These are phyloP conservation scores for Waitea zeae DNA, from an alignment of 1,284 basidiomycete genomes.

Conservation along the genomic window DNA sequence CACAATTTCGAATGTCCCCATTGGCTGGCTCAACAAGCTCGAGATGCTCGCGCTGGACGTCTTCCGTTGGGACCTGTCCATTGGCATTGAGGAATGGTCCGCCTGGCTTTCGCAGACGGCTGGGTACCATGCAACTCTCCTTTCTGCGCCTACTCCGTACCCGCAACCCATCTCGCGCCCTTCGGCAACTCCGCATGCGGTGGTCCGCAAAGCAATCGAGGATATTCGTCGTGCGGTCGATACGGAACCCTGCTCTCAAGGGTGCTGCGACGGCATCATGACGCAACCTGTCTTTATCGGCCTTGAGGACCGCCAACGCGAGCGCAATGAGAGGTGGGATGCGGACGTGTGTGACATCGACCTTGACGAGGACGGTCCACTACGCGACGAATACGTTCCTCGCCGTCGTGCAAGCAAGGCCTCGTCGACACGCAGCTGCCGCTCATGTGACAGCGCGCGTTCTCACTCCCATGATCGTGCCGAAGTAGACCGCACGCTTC, in stretches of 20 bases:
- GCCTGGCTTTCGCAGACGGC: slow-evolving; percentile 49
- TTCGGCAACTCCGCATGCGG: slow-evolving; percentile 44
- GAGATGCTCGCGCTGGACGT: slow-evolving; percentile 55
- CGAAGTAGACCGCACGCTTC: slow-evolving; percentile 21
- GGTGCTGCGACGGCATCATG: slow-evolving; percentile 8
- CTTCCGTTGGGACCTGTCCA: slow-evolving; percentile 49
- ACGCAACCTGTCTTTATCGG: slow-evolving; percentile 50
- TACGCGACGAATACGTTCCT: slow-evolving; percentile 64
- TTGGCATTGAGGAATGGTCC: slow-evolving; percentile 44
- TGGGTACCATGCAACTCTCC: slow-evolving; percentile 43
- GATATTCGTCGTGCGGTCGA: slow-evolving; percentile 37
- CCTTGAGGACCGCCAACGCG: slow-evolving; percentile 39
- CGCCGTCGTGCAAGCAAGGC: slow-evolving; percentile 34
- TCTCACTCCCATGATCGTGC: too few species aligned
- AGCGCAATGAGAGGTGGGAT: slow-evolving; percentile 25
- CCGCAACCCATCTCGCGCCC: slow-evolving; percentile 69
- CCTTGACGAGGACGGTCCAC: slow-evolving; percentile 63
- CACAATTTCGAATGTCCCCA: slow-evolving; percentile 55
- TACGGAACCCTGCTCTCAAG: slow-evolving; percentile 7
- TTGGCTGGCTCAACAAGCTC: slow-evolving; percentile 47
- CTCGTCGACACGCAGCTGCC: slow-evolving; percentile 13
- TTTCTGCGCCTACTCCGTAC: slow-evolving; percentile 28
- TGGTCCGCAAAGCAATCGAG: slow-evolving; percentile 52
- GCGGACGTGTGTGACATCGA: slow-evolving; percentile 52
- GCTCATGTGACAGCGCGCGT: slow-evolving; percentile 6